Conservation (phyloP, 2,329 filamentous ascomycete species). For the Claviceps africana region DNA sequence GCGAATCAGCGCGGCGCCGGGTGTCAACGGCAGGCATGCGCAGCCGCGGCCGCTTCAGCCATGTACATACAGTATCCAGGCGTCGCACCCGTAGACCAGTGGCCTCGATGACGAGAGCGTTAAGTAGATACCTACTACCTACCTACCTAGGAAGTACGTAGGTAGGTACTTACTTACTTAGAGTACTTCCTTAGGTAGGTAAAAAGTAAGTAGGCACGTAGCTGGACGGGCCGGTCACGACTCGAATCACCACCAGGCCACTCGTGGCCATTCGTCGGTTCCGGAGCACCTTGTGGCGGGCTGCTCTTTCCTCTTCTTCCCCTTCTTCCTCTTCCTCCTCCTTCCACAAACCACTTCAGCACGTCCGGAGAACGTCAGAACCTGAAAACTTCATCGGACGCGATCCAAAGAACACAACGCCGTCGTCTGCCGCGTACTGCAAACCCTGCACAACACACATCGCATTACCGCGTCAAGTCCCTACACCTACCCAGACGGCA, state of each 20-base stretch:
- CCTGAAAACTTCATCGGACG: no score
- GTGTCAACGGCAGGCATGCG: not conserved
- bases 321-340: not conserved
- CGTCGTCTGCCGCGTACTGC: not conserved
- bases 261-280: not conserved
- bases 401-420: not conserved
- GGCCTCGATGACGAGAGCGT: no score
- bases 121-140: no score
- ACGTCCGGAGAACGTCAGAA: not conserved
- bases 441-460: not conserved
- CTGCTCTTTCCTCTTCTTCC: not conserved
- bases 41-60: not conserved
- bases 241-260: not conserved
- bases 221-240: not conserved
- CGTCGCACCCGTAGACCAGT: no score
- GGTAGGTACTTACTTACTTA: no score
- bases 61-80: no score
- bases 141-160: no score
- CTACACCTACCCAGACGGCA: conserved; percentile 8
- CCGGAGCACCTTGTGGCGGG: not conserved
- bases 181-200: no score
- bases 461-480: not conserved
- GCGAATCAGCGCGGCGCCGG: not conserved
- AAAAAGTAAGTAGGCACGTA: no score
- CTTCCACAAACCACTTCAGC: not conserved